phyloP scores from a whole-genome alignment of 495 filamentous ascomycete genomes.

The Xylaria sp. region DNA sequence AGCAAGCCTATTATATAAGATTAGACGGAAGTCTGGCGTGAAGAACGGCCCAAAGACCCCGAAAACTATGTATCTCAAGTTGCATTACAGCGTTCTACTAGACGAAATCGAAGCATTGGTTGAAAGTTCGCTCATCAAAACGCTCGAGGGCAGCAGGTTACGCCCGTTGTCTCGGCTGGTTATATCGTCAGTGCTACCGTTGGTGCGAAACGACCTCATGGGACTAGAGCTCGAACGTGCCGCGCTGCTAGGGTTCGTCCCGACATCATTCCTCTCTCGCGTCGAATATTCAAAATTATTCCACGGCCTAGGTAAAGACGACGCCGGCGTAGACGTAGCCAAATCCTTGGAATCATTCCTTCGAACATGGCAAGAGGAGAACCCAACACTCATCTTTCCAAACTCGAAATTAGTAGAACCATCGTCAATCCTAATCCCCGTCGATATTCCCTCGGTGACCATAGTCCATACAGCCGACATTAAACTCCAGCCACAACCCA shows the following conservation, averaged over 20 bases:
- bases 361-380: conserved; percentile 44
- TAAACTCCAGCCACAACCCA: conserved; percentile 50
- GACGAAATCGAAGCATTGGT: conserved; percentile 67
- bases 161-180: conserved; percentile 56
- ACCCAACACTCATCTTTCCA: conserved; percentile 45
- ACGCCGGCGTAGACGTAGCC: conserved; percentile 37
- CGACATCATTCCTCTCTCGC: conserved; percentile 47
- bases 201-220: conserved; percentile 59
- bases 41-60: conserved; percentile 44
- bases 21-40: conserved; percentile 54
- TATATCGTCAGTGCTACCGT: conserved; percentile 55
- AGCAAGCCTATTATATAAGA: conserved; percentile 82
- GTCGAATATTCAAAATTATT: conserved; percentile 53
- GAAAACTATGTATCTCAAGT: conserved; percentile 68
- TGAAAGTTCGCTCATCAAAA: conserved; percentile 43
- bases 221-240: conserved; percentile 66
- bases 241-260: conserved; percentile 58
- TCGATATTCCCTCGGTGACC: conserved; percentile 85
- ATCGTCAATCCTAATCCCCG: conserved; percentile 69
- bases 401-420: conserved; percentile 28
- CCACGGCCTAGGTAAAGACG: conserved; percentile 47
- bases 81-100: conserved; percentile 80
- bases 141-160: conserved; percentile 50
- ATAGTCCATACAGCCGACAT: conserved; percentile 87
- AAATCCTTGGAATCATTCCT: conserved; percentile 44